Percentiles rank a stretch among this genome's conserved stretches.
These are phyloP conservation scores for Rhodotorula paludigena DNA, from an alignment of 768 basidiomycete species.

Conservation along the genomic window DNA sequence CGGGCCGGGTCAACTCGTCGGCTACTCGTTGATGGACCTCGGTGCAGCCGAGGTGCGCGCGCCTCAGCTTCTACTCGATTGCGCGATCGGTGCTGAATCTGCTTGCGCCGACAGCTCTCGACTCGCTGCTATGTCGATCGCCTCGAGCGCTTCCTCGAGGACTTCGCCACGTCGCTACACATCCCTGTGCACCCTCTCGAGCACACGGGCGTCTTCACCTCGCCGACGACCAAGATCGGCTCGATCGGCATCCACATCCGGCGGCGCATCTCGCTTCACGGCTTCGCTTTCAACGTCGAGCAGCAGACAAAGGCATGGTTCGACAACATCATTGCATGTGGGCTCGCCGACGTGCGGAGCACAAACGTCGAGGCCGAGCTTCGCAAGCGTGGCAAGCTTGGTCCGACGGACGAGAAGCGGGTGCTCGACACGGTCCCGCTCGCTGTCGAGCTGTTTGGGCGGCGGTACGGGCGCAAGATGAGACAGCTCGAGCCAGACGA, in stretches of 20 bases:
- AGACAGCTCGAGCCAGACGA: slow-evolving; percentile 6
- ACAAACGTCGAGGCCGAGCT: slow-evolving; percentile 30
- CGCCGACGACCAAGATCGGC: slow-evolving; percentile 73
- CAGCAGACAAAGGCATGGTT: slow-evolving; percentile 80
- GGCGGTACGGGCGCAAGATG: slow-evolving; percentile 24
- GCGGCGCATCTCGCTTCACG: slow-evolving; percentile 89
- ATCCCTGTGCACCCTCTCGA: slow-evolving; percentile 43
- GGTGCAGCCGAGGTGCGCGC: slow-evolving; percentile 64
- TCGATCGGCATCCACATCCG: slow-evolving; percentile 96
- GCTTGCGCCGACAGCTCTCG: slow-evolving; percentile 42
- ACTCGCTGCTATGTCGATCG: slow-evolving; percentile 78
- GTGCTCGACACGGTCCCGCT: slow-evolving; percentile 1
- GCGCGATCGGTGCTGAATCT: background rate
- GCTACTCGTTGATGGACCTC: slow-evolving; percentile 88
- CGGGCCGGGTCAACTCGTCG: slow-evolving; percentile 93
- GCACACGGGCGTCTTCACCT: slow-evolving; percentile 81
- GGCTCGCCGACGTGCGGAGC: slow-evolving; percentile 63
- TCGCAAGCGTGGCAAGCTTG: slow-evolving; percentile 4
- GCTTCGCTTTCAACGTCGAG: slow-evolving; percentile 88
- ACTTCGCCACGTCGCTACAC: slow-evolving; percentile 52
- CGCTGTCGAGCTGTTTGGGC: slow-evolving; percentile 17
- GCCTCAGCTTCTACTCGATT: background rate
- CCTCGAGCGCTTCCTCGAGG: slow-evolving; percentile 66
- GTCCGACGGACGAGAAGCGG: background rate
- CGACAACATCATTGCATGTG: slow-evolving; percentile 80